Percentiles rank a stretch among this genome's conserved stretches.
These are phyloP conservation scores for Erigeron philadelphicus DNA, from an alignment of 140 eudicot genomes.

Conservation along the genomic window DNA sequence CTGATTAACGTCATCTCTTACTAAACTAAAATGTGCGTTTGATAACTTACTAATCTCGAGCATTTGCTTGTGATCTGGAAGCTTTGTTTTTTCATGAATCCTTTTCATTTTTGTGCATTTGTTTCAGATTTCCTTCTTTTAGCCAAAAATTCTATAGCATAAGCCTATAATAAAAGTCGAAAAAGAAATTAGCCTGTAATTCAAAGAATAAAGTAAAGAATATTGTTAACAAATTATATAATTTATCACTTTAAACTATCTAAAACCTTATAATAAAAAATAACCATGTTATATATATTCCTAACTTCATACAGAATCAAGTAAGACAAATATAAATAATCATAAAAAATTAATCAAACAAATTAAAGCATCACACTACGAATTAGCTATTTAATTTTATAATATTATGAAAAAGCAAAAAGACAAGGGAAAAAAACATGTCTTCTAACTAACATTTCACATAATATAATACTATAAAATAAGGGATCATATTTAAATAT, in stretches of 20 bases:
- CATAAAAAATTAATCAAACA: background rate
- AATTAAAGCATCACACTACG: constrained; percentile 11
- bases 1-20: constrained; percentile 32
- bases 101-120: constrained; percentile 42
- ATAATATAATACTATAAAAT: too few species aligned
- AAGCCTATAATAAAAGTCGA: too few species aligned
- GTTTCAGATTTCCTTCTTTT: too few species aligned
- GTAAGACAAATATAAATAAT: constrained; percentile 13
- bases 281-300: constrained; percentile 5
- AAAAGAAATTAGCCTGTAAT: too few species aligned
- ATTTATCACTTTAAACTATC: too few species aligned
- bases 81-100: constrained; percentile 35
- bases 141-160: too few species aligned
- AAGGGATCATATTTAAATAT: too few species aligned
- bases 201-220: too few species aligned
- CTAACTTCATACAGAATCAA: constrained; percentile 35
- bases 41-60: constrained; percentile 26
- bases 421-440: background rate
- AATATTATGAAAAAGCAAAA: constrained; percentile 1
- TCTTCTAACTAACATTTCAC: too few species aligned
- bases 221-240: too few species aligned
- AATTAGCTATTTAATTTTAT: background rate
- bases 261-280: too few species aligned
- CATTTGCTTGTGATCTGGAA: constrained; percentile 36
- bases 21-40: constrained; percentile 28